These are phyloP conservation scores for Carex littledalei DNA, from an alignment of 176 grass and related monocot species.

Conservation along the genomic window DNA sequence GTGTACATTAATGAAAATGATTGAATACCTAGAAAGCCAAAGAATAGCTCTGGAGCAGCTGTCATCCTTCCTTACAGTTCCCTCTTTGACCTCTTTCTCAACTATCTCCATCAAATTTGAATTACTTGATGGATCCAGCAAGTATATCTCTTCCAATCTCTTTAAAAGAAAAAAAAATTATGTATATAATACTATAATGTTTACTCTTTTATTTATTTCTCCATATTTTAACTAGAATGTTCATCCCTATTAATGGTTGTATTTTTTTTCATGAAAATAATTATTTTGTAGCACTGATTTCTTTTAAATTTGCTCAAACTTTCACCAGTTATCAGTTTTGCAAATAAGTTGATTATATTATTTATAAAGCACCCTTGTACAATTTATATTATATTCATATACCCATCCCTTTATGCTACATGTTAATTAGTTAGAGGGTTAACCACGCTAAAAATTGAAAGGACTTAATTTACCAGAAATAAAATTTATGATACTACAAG, in stretches of 20 bases:
- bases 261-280: background rate
- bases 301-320: background rate
- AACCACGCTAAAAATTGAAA: background rate
- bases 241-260: background rate
- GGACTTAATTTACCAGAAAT: background rate
- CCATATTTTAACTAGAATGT: background rate
- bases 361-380: background rate
- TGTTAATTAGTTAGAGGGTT: background rate
- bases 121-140: constrained; percentile 47
- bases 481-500: background rate
- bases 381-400: background rate
- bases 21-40: constrained; percentile 74
- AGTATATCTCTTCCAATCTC: constrained; percentile 70
- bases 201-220: background rate
- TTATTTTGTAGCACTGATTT: background rate
- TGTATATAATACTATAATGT: background rate
- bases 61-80: constrained; percentile 53
- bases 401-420: background rate
- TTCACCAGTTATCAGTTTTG: background rate
- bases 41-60: constrained; percentile 67
- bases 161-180: constrained; percentile 13
- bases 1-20: background rate
- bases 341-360: background rate
- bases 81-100: constrained; percentile 58
- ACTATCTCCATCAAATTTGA: constrained; percentile 47